A percentile compares a stretch with the other conserved stretches of the same genome.
Evolutionary conservation across 108 stramenopile genomes (phyloP).

Genomic region (Stephanodiscus minutulus): DNA sequence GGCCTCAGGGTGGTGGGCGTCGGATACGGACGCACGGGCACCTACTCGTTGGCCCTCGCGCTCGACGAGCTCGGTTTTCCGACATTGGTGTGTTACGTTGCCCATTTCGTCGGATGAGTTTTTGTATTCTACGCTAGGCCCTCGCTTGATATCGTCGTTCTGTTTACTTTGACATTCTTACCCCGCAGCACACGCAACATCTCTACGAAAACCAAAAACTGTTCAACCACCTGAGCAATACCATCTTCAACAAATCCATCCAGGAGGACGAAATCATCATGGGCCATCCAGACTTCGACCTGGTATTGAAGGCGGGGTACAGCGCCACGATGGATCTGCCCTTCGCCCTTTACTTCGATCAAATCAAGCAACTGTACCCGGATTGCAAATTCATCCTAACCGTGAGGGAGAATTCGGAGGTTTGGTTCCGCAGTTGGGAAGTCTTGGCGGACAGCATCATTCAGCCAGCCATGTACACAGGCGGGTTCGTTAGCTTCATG

Average conservation of each 20-base stretch:
- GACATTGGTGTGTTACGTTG: slow-evolving; percentile 35
- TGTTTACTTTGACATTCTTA: not conserved
- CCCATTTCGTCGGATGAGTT: not conserved
- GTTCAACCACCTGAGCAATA: slow-evolving; percentile 57
- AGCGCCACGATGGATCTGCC: slow-evolving; percentile 78
- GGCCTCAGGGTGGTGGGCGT: slow-evolving; percentile 76
- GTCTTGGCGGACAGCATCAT: slow-evolving; percentile 64
- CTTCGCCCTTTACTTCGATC: slow-evolving; percentile 70
- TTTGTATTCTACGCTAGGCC: not conserved
- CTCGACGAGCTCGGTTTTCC: slow-evolving; percentile 74
- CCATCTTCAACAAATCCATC: slow-evolving; percentile 63
- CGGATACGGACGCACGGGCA: slow-evolving; percentile 83
- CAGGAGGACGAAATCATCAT: slow-evolving; percentile 44
- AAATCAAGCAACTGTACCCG: slow-evolving; percentile 66
- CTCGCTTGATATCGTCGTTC: not conserved
- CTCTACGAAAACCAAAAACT: slow-evolving; percentile 69
- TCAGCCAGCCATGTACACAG: slow-evolving; percentile 55
- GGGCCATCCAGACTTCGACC: slow-evolving; percentile 61
- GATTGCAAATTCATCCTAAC: slow-evolving; percentile 84
- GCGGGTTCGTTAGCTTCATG: slow-evolving; percentile 52
- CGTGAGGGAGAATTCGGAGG: slow-evolving; percentile 66
- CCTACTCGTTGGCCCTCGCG: slow-evolving; percentile 78
- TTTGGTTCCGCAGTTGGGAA: slow-evolving; percentile 82
- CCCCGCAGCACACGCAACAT: slow-evolving; percentile 74
- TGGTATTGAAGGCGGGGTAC: slow-evolving; percentile 55